These are phyloP conservation scores for Trametes sanguinea DNA, from an alignment of 768 basidiomycete genomes.

Conservation along the genomic window DNA sequence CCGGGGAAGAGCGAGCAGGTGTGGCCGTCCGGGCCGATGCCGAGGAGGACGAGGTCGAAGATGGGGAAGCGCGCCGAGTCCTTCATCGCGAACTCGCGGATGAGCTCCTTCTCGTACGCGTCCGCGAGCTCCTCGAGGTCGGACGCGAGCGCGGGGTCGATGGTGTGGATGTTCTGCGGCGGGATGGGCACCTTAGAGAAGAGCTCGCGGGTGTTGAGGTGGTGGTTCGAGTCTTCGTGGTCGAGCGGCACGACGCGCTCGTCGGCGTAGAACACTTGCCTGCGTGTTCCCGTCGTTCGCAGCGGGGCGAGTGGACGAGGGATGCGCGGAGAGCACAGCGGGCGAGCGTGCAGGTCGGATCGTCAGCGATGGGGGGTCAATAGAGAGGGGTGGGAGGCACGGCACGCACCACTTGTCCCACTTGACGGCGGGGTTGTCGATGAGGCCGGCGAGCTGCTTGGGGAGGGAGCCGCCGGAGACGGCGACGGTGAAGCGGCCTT, in stretches of 20 bases:
- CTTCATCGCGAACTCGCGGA: slow-evolving; percentile 87
- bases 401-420: slow-evolving; percentile 89
- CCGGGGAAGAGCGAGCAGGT: slow-evolving; percentile 96
- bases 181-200: slow-evolving; percentile 86
- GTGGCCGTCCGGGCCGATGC: slow-evolving; percentile 98
- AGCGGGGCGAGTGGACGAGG: neutral
- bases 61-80: slow-evolving; percentile 95
- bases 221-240: slow-evolving; percentile 91
- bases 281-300: slow-evolving; percentile 33
- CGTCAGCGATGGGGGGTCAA: neutral
- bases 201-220: slow-evolving; percentile 68
- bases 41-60: slow-evolving; percentile 96
- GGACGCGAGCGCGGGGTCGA: slow-evolving; percentile 67
- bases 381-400: neutral
- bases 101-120: slow-evolving; percentile 81
- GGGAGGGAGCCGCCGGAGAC: slow-evolving; percentile 94
- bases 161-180: slow-evolving; percentile 72
- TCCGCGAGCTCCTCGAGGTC: slow-evolving; percentile 82
- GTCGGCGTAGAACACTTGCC: slow-evolving; percentile 98
- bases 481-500: slow-evolving; percentile 89
- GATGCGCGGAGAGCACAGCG: neutral
- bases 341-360: slow-evolving; percentile 3
- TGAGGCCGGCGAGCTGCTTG: slow-evolving; percentile 72
- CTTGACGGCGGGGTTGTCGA: slow-evolving; percentile 62
- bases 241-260: slow-evolving; percentile 94